Evolutionary conservation across 75 land plant genomes (phyloP).

Genomic region (Pinus albicaulis): DNA sequence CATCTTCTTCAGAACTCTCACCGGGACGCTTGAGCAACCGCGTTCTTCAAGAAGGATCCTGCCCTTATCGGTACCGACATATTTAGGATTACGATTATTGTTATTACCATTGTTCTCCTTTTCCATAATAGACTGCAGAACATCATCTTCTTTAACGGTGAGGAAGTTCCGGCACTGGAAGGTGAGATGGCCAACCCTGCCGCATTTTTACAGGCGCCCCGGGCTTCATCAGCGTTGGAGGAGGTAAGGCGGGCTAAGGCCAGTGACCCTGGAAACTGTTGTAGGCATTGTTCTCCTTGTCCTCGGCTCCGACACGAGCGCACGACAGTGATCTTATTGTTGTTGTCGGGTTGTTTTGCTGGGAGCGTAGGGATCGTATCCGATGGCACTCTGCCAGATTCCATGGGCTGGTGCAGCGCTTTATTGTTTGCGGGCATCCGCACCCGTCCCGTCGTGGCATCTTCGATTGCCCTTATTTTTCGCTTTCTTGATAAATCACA

Average conservation of each 20-base stretch:
- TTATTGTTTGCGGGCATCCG: slow-evolving; percentile 99
- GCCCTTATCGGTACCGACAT: slow-evolving; percentile 31
- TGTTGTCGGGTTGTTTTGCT: slow-evolving; percentile 12
- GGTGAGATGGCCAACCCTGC: slow-evolving; percentile 83
- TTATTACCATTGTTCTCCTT: neutral
- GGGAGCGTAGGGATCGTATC: slow-evolving; percentile 96
- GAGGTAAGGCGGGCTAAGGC: slow-evolving; percentile 80
- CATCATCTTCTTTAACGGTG: slow-evolving; percentile 55
- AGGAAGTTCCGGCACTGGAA: slow-evolving; percentile 89
- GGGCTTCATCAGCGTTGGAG: slow-evolving; percentile 67
- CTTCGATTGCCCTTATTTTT: neutral
- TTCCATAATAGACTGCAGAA: neutral
- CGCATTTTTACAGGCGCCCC: slow-evolving; percentile 86
- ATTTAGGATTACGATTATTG: slow-evolving; percentile 2
- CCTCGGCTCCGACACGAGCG: neutral
- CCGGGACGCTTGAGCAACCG: slow-evolving; percentile 18
- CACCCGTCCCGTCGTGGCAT: slow-evolving; percentile 96
- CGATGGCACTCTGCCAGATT: slow-evolving; percentile 98
- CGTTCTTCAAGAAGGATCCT: slow-evolving; percentile 30
- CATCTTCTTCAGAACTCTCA: slow-evolving; percentile 31
- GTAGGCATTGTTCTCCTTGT: slow-evolving; percentile 66
- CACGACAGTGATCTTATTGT: neutral
- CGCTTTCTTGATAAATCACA: no score
- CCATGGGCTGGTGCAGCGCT: slow-evolving; percentile 96
- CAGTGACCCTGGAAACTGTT: slow-evolving; percentile 86